Base-by-base conservation (phyloP, 1,139 yeast genomes). In the Yamadazyma oceani region DNA sequence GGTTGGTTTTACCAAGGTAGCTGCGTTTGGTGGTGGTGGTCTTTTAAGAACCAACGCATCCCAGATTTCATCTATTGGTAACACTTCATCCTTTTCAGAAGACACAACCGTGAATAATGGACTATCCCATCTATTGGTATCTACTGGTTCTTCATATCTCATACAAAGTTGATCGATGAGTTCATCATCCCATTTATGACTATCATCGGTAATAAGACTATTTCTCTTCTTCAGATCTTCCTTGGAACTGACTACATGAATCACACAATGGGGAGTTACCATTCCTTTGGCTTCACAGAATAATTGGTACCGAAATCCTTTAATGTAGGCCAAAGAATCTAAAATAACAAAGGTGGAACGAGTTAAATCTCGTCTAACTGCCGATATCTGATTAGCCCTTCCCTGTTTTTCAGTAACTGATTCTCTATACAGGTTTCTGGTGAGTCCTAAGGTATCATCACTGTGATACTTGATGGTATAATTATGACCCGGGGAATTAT, bases 101-200 rank as follows among this genome's bases (percentile, higher is more conserved):
- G 80, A 75, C 2, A 82, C 75, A 1, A 87, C 60, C 0, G 87
- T 79, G 57, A 88, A 84, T 44, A 90, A 64, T 2, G 99, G 99
- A 4, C 95, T 80, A 57, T 92, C 99, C 98, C 98, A 92, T 43
- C 97, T 69, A 26, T 84, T 78, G 54, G 78, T 77, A 15, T 82
- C 81, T 53, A 87, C 85, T 1, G 99, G 99, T 57, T 92, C 98
- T 59, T 92, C 98, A 54, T 83, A 94, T 45, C 98, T 63, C 80
- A 89, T 85, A 4, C 80, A 75, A 45, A 92, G 64, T 38, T 85
- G 92, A 16, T 73, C 73, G 34, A 90, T 67, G 34, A 88, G 61
- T 27, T 76, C 83, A 1, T 69, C 72, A 26, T 80, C 83, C 97
- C 97, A 90, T 32, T 66, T 62, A 23, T 62, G 59, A 0, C 49